Conservation (phyloP, 208 protist species). For the Crithidia brevicula region DNA sequence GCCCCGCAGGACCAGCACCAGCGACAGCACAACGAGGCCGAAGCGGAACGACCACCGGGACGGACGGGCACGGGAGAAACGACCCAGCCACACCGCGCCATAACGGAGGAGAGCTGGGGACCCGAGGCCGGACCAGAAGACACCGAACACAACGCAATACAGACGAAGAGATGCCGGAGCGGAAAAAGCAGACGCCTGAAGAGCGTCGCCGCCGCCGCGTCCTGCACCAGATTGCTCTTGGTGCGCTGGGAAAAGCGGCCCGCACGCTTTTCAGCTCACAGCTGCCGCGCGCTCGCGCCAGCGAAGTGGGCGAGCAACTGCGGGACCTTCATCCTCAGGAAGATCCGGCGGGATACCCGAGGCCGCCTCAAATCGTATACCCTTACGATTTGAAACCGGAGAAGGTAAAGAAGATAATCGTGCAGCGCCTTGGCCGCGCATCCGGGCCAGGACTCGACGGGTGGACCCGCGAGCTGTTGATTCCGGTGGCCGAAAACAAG, state of each 20-base stretch:
- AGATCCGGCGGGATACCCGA: not conserved
- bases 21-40: not conserved
- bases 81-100: not conserved
- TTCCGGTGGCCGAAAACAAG: constrained; percentile 18
- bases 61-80: not conserved
- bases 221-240: constrained; percentile 12
- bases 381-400: constrained; percentile 2
- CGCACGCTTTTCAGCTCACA: constrained; percentile 12
- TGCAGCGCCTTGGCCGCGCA: constrained; percentile 12
- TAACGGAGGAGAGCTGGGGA: not conserved
- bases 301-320: constrained; percentile 1
- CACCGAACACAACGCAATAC: not conserved
- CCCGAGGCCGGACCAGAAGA: not conserved
- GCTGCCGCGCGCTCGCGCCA: not conserved
- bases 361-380: not conserved
- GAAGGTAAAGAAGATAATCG: constrained; percentile 2
- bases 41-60: not conserved
- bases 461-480: constrained; percentile 35
- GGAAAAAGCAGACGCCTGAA: not conserved
- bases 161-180: not conserved
- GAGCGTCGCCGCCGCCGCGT: constrained; percentile 6
- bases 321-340: constrained; percentile 15
- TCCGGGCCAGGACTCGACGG: constrained; percentile 30
- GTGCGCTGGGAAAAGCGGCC: constrained; percentile 23
- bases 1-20: not conserved